phyloP scores from a whole-genome alignment of 192 early-diverging fungal species.

The Gamsiella multidivaricata region DNA sequence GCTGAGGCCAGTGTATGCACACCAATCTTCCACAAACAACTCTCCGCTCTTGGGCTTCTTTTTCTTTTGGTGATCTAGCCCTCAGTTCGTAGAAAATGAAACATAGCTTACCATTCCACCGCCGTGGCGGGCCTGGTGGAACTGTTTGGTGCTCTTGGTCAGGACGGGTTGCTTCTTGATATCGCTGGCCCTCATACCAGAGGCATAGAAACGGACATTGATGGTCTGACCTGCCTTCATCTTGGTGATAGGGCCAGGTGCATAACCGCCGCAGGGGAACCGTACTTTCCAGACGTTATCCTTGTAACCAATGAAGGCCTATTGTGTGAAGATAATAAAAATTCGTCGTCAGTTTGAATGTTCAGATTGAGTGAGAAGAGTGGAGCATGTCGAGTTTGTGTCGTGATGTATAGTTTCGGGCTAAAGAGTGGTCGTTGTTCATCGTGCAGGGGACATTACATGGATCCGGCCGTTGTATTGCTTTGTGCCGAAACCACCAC shows the following conservation, averaged over 20 bases:
- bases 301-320: constrained; percentile 49
- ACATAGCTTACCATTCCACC: constrained; percentile 61
- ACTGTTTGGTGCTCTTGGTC: constrained; percentile 15
- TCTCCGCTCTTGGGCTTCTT: no score
- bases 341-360: background rate
- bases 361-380: no score
- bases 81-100: background rate
- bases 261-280: constrained; percentile 56
- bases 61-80: no score
- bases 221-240: constrained; percentile 64
- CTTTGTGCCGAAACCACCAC: constrained; percentile 43
- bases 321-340: background rate
- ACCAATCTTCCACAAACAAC: no score
- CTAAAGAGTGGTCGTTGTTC: no score
- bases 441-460: constrained; percentile 16
- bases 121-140: constrained; percentile 65
- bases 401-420: no score
- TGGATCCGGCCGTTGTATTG: constrained; percentile 50
- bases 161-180: constrained; percentile 35
- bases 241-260: constrained; percentile 52
- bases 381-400: background rate
- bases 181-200: constrained; percentile 19
- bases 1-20: no score
- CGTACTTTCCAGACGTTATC: constrained; percentile 25
- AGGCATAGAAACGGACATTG: constrained; percentile 59